Evolutionary conservation across 2,329 filamentous ascomycete species (phyloP).

Genomic region (Exophiala sideris): DNA sequence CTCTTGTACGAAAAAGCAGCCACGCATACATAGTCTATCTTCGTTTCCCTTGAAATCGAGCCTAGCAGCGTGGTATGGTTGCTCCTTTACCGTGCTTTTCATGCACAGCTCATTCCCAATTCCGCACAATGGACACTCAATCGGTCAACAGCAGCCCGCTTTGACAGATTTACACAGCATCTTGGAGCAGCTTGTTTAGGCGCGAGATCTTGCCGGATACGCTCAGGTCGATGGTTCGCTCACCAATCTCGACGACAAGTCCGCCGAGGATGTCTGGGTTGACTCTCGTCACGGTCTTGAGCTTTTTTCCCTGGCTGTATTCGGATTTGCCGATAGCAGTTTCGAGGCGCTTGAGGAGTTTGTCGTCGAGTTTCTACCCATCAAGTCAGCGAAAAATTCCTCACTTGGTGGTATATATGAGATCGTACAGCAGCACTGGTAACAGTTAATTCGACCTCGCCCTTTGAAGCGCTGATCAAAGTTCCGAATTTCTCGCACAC

Average conservation of each 20-base stretch:
- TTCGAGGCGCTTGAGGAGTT: constrained; percentile 82
- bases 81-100: neutral
- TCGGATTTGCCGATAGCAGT: constrained; percentile 81
- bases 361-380: constrained; percentile 76
- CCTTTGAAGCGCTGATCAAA: constrained; percentile 82
- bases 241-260: constrained; percentile 91
- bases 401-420: neutral
- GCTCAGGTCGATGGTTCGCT: constrained; percentile 96
- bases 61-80: too few relatives aligned
- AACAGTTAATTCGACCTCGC: constrained; percentile 90
- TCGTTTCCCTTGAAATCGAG: too few relatives aligned
- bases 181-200: constrained; percentile 99
- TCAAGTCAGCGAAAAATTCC: neutral
- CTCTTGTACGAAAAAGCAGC: too few relatives aligned
- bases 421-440: constrained; percentile 79
- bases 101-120: neutral
- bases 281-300: constrained; percentile 94
- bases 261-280: constrained; percentile 93
- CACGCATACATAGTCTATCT: too few relatives aligned
- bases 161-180: constrained; percentile 71
- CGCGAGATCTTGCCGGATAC: constrained; percentile 92
- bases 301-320: constrained; percentile 90
- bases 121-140: neutral
- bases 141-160: neutral
- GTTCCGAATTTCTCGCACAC: constrained; percentile 82